Evolutionary conservation across 192 early-diverging fungal species (phyloP).

Genomic region (Phlyctochytrium arcticum): DNA sequence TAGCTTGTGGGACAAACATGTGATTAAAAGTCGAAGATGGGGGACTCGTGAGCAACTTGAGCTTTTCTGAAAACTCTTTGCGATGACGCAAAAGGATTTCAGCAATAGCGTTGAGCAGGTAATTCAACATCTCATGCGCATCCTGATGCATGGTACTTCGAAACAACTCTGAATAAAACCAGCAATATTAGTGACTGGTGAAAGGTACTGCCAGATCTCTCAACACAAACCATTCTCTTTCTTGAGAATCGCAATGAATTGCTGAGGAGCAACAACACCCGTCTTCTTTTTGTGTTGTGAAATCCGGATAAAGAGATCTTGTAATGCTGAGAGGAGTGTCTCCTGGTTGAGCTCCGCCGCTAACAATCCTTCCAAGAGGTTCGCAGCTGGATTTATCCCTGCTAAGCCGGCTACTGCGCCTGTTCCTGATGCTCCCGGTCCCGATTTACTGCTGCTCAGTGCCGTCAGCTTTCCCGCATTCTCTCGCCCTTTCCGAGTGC

Average conservation of each 20-base stretch:
- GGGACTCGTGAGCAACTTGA: conserved; percentile 5
- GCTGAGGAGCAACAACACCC: conserved; percentile 76
- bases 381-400: neutral
- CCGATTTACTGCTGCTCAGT: neutral
- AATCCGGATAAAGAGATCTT: conserved; percentile 83
- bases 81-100: conserved; percentile 62
- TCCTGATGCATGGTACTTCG: conserved; percentile 94
- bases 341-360: conserved; percentile 50
- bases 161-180: conserved; percentile 72
- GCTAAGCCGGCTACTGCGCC: too few species aligned
- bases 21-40: neutral
- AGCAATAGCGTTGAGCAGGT: conserved; percentile 83
- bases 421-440: neutral
- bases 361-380: conserved; percentile 12
- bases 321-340: conserved; percentile 77
- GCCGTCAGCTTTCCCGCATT: neutral
- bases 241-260: conserved; percentile 86
- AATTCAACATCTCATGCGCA: conserved; percentile 98
- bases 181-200: neutral
- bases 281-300: conserved; percentile 77
- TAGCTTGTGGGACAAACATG: too few species aligned
- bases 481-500: neutral
- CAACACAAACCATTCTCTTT: conserved; percentile 76
- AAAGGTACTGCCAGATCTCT: too few species aligned
- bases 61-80: conserved; percentile 41